Percentiles rank a stretch among this genome's conserved stretches.
These are phyloP conservation scores for Chaetomium fimeti DNA, from an alignment of 495 filamentous ascomycete species.

Conservation along the genomic window DNA sequence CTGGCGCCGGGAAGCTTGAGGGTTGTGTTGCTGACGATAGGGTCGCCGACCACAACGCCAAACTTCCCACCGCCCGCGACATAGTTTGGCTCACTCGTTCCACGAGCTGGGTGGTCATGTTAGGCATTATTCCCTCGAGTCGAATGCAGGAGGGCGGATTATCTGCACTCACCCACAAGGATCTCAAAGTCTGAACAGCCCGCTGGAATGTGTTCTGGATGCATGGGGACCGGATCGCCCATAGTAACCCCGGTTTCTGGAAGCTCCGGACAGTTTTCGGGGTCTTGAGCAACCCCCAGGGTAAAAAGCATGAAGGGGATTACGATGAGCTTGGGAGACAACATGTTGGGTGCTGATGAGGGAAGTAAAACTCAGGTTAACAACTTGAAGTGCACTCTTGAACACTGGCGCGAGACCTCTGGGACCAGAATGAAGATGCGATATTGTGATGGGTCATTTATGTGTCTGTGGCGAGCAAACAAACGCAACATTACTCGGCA, in stretches of 20 bases:
- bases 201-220: slow-evolving; percentile 11
- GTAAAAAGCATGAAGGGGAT: neutral
- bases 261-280: neutral
- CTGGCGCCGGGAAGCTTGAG: slow-evolving; percentile 12
- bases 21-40: slow-evolving; percentile 15
- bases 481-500: neutral
- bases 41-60: slow-evolving; percentile 14
- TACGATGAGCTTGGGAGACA: neutral
- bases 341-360: neutral
- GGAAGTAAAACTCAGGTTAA: neutral
- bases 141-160: neutral
- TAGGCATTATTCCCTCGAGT: neutral
- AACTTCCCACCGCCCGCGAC: slow-evolving; percentile 12
- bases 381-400: neutral
- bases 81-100: slow-evolving; percentile 17
- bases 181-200: slow-evolving; percentile 16
- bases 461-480: neutral
- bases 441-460: neutral
- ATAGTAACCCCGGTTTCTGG: slow-evolving; percentile 2
- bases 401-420: neutral
- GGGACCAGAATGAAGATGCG: neutral
- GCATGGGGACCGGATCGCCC: slow-evolving; percentile 6
- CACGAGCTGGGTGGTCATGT: neutral
- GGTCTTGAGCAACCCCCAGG: neutral
- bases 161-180: slow-evolving; percentile 1